Evolutionary conservation across 805 yeast genomes (phyloP).

Genomic region (Diddensiella transvaalensis): DNA sequence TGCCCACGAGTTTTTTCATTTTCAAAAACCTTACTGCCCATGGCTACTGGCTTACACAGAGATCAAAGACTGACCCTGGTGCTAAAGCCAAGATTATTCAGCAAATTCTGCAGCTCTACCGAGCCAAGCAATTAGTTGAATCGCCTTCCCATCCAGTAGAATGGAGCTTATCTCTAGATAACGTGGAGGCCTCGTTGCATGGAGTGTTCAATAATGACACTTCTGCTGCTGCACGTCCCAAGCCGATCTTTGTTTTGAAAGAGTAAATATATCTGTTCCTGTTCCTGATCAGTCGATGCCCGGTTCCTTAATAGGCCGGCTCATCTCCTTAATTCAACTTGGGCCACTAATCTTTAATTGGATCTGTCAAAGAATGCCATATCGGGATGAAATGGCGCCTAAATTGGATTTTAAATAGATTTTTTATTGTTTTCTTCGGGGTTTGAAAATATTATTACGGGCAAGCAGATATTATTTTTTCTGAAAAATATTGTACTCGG

Average conservation of each 20-base stretch:
- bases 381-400: neutral
- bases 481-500: too few relatives aligned
- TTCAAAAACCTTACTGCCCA: slow-evolving; percentile 81
- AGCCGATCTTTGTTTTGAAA: neutral
- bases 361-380: neutral
- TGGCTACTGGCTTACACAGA: slow-evolving; percentile 91
- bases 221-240: neutral
- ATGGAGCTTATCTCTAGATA: neutral
- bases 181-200: neutral
- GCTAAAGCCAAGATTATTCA: slow-evolving; percentile 53
- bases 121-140: slow-evolving; percentile 39
- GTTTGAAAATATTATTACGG: too few relatives aligned
- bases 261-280: too few relatives aligned
- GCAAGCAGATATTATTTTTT: too few relatives aligned
- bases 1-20: slow-evolving; percentile 85
- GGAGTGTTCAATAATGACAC: neutral
- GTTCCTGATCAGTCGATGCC: too few relatives aligned
- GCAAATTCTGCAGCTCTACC: slow-evolving; percentile 55
- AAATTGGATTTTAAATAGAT: neutral
- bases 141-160: slow-evolving; percentile 32
- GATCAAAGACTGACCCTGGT: slow-evolving; percentile 56
- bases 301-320: neutral
- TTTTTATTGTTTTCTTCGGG: too few relatives aligned
- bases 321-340: neutral
- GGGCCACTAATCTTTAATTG: neutral